These are phyloP conservation scores for Alternaria sp. DNA, from an alignment of 2,329 filamentous ascomycete species.

Conservation along the genomic window DNA sequence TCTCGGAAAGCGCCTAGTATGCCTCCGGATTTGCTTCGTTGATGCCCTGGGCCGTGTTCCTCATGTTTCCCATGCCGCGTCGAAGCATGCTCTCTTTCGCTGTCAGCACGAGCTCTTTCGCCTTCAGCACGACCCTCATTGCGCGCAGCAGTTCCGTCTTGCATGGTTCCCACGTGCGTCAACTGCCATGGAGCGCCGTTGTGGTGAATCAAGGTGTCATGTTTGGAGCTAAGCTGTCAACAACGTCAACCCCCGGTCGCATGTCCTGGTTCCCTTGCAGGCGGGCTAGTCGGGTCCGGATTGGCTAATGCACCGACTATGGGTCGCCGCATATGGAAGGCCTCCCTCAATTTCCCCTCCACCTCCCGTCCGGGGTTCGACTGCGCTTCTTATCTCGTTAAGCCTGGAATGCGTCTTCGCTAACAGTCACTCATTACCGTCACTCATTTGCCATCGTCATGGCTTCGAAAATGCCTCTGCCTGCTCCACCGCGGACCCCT, in stretches of 20 bases:
- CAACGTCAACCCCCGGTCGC: constrained; percentile 15
- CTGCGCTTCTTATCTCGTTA: constrained; percentile 23
- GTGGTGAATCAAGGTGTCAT: constrained; percentile 27
- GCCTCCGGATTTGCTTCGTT: constrained; percentile 67
- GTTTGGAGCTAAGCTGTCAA: constrained; percentile 23
- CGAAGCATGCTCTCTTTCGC: neutral
- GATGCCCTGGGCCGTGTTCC: constrained; percentile 6
- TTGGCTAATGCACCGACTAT: constrained; percentile 26
- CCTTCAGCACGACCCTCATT: neutral
- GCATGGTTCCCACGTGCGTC: constrained; percentile 30
- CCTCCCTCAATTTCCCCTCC: constrained; percentile 34
- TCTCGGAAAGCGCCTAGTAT: constrained; percentile 65
- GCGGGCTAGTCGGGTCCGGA: constrained; percentile 24
- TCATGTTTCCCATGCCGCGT: constrained; percentile 1
- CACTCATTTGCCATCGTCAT: constrained; percentile 53
- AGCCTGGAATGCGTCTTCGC: constrained; percentile 22
- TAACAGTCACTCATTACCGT: constrained; percentile 29
- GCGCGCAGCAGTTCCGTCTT: constrained; percentile 23
- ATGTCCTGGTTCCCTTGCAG: constrained; percentile 22
- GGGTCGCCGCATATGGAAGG: constrained; percentile 31
- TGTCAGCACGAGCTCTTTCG: neutral
- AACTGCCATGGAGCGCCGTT: constrained; percentile 21
- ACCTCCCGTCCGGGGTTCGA: constrained; percentile 24
- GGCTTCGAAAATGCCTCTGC: constrained; percentile 67
- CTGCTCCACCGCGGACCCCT: constrained; percentile 68